Conservation (phyloP, 192 early-diverging fungal species). For the Gigaspora rosea region DNA sequence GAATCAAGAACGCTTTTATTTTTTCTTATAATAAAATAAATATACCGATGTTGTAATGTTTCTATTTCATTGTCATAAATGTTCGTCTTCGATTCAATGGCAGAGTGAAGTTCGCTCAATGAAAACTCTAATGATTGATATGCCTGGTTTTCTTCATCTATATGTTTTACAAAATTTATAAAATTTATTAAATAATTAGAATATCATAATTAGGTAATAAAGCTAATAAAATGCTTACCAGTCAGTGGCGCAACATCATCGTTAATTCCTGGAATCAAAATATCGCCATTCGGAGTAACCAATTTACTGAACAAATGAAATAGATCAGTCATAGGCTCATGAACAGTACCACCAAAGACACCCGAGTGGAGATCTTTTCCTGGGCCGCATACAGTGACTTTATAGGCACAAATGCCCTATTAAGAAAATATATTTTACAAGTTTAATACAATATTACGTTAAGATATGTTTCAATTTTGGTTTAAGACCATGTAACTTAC, state of each 20-base stretch:
- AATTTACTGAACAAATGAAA: conserved; percentile 80
- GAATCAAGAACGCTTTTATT: not conserved
- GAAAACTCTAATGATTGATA: conserved; percentile 87
- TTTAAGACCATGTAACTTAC: conserved; percentile 30
- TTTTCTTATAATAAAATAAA: no score
- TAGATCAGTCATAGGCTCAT: conserved; percentile 99
- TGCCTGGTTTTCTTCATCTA: conserved; percentile 74
- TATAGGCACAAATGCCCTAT: conserved; percentile 62
- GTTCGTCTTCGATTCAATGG: conserved; percentile 72
- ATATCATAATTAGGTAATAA: not conserved
- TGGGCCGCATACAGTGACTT: conserved; percentile 73
- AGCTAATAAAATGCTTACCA: conserved; percentile 36
- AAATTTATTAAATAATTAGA: not conserved
- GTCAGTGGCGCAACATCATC: conserved; percentile 89
- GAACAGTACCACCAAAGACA: conserved; percentile 90
- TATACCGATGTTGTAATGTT: conserved; percentile 76
- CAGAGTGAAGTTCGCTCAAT: conserved; percentile 75
- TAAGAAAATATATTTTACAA: conserved; percentile 19
- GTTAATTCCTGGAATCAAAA: conserved; percentile 89
- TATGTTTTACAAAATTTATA: not conserved
- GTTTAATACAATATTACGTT: not conserved
- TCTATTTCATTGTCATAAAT: conserved; percentile 77
- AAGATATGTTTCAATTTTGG: not conserved
- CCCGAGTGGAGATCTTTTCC: conserved; percentile 95
- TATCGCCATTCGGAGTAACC: conserved; percentile 82